Conservation (phyloP, 1,284 basidiomycete species). For the Takashimella koratensis region DNA sequence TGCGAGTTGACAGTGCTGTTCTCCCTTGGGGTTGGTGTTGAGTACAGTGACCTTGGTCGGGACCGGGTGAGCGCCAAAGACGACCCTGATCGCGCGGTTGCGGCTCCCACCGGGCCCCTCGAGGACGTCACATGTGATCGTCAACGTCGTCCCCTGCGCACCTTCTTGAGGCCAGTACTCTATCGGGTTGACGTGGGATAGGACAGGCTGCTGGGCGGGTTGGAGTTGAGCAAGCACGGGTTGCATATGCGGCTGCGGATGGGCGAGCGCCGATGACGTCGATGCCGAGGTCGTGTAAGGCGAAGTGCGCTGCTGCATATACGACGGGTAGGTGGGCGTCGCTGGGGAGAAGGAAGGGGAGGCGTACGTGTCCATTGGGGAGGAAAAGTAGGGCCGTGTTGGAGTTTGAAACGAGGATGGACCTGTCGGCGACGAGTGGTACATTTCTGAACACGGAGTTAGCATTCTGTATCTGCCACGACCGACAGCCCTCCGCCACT, state of each 20-base stretch:
- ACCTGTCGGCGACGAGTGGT: not conserved
- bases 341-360: conserved; percentile 8
- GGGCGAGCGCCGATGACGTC: conserved; percentile 1
- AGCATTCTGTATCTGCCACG: too few relatives aligned
- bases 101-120: conserved; percentile 3
- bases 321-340: not conserved
- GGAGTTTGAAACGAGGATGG: conserved; percentile 3
- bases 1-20: conserved; percentile 24
- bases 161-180: conserved; percentile 24
- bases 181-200: conserved; percentile 13
- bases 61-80: conserved; percentile 31
- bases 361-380: conserved; percentile 15
- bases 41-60: conserved; percentile 27
- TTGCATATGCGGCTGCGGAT: conserved; percentile 10
- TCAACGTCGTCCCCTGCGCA: conserved; percentile 20
- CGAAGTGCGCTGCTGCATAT: not conserved
- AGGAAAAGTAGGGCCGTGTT: not conserved
- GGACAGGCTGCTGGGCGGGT: conserved; percentile 2
- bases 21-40: conserved; percentile 9
- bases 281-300: conserved; percentile 1
- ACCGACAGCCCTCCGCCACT: too few relatives aligned
- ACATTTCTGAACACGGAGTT: not conserved
- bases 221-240: too few relatives aligned
- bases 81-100: conserved; percentile 20
- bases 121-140: conserved; percentile 29